Evolutionary conservation across 2,329 filamentous ascomycete species (phyloP), one percentile per base, ranked within the genome.

Genomic region (Aureobasidium sp.): DNA sequence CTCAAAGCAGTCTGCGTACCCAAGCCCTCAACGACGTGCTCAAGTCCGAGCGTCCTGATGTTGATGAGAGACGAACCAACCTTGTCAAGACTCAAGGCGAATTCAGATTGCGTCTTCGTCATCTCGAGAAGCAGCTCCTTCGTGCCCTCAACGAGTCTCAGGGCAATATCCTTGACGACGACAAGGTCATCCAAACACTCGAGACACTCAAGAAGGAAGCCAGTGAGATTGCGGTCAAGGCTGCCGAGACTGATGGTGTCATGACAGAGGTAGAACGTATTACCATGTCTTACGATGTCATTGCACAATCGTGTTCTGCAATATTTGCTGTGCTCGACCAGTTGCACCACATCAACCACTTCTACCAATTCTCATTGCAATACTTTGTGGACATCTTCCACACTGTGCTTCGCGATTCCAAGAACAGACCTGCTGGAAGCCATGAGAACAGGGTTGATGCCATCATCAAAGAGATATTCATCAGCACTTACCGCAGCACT

Each of bases 321-420:
- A 93, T 99, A 43, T 99, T 97, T 73, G 91, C 95, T 33, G 89
- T 99, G 15, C 80, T 99, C 63, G 95, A 99, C 76, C 93, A 99
- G 74, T 83, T 99, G 61, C 93, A 97, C 74, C 95, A 96, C 71
- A 86, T 99, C 73, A 96, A 99, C 74, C 94, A 97, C 79, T 97
- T 97, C 77, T 99, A 99, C 75, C 95, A 97, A 73, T 99, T 99
- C 80, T 99, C 94, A 38, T 81, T 99, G 62, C 92, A 96, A 74
- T 99, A 96, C 76, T 99, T 99, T 77, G 83, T 96, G 60, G 89
- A 96, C 72, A 99, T 99, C 67, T 99, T 99, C 82, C 89, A 95
- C 71, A 85, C 88, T 6, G 94, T 99, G 8, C 81, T 99, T 40
- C 88, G 88, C 67, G 82, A 84, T 61, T 95, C 95, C 74, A 86